Conservation (phyloP, 495 filamentous ascomycete genomes). For the Pyronema domesticum region DNA sequence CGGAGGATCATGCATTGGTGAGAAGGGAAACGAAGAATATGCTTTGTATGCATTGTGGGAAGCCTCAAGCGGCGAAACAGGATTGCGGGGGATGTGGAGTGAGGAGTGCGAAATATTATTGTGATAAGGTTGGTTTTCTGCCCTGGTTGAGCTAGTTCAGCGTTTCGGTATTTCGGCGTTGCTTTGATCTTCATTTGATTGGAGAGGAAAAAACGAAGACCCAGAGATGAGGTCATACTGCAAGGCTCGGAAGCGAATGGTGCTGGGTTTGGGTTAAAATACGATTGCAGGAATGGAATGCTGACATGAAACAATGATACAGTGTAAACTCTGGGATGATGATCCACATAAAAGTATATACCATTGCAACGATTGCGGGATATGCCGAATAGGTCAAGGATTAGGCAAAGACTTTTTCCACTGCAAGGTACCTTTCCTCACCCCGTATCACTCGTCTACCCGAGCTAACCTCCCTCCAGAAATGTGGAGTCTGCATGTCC, state of each 20-base stretch:
- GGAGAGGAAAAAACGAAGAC: no score
- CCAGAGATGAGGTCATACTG: no score
- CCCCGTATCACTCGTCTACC: background rate
- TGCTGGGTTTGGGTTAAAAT: no score
- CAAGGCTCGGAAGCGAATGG: no score
- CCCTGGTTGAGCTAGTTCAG: slow-evolving; percentile 78
- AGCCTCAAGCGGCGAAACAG: slow-evolving; percentile 65
- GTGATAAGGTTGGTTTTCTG: slow-evolving; percentile 70
- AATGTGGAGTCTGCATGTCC: slow-evolving; percentile 77
- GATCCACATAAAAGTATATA: slow-evolving; percentile 83
- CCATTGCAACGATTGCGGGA: slow-evolving; percentile 90
- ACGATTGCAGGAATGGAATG: slow-evolving; percentile 41
- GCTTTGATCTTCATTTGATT: no score
- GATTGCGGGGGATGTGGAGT: slow-evolving; percentile 58
- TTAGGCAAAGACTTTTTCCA: slow-evolving; percentile 94
- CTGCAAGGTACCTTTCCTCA: slow-evolving; percentile 61
- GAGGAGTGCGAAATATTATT: slow-evolving; percentile 80
- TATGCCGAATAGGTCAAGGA: slow-evolving; percentile 79
- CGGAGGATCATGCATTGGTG: slow-evolving; percentile 64
- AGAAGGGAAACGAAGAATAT: slow-evolving; percentile 79
- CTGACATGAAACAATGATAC: slow-evolving; percentile 31
- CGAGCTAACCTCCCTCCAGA: slow-evolving; percentile 34
- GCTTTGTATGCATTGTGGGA: slow-evolving; percentile 92
- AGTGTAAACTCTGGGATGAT: slow-evolving; percentile 93
- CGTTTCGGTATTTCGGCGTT: slow-evolving; percentile 38